These are phyloP conservation scores for Endocalyx cinctus DNA, from an alignment of 2,329 filamentous ascomycete genomes.

Conservation along the genomic window DNA sequence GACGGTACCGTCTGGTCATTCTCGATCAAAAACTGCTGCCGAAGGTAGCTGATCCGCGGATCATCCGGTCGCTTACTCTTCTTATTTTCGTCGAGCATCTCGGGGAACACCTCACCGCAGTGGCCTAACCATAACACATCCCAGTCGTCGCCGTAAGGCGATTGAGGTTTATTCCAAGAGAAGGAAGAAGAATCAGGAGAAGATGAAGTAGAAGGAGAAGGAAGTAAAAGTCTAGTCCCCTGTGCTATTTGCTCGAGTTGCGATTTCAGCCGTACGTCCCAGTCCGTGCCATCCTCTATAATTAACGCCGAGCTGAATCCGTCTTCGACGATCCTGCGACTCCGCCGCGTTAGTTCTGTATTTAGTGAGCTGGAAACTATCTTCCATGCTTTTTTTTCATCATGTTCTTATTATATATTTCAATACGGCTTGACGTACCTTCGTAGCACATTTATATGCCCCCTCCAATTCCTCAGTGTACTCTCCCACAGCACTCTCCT, in stretches of 20 bases:
- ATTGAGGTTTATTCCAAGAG: conserved; percentile 6
- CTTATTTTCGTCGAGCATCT: conserved; percentile 19
- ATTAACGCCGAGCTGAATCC: conserved; percentile 31
- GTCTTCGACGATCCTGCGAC: conserved; percentile 28
- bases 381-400: too few species aligned
- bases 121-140: conserved; percentile 26
- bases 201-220: too few species aligned
- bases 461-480: conserved; percentile 14
- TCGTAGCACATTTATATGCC: conserved; percentile 34
- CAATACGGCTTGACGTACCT: conserved; percentile 18
- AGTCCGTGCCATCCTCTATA: conserved; percentile 37
- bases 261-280: conserved; percentile 31
- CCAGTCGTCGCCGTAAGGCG: conserved; percentile 24
- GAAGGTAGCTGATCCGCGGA: conserved; percentile 17
- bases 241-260: conserved; percentile 28
- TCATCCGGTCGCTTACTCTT: conserved; percentile 17
- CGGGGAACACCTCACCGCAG: conserved; percentile 25
- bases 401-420: too few species aligned
- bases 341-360: not conserved
- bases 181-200: too few species aligned
- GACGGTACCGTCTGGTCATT: conserved; percentile 23
- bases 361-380: not conserved
- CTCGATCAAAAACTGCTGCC: conserved; percentile 20
- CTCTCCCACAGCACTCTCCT: not conserved
- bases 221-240: conserved; percentile 26